phyloP scores from a whole-genome alignment of 805 yeast genomes.

The Schwanniomyces vanrijiae region DNA sequence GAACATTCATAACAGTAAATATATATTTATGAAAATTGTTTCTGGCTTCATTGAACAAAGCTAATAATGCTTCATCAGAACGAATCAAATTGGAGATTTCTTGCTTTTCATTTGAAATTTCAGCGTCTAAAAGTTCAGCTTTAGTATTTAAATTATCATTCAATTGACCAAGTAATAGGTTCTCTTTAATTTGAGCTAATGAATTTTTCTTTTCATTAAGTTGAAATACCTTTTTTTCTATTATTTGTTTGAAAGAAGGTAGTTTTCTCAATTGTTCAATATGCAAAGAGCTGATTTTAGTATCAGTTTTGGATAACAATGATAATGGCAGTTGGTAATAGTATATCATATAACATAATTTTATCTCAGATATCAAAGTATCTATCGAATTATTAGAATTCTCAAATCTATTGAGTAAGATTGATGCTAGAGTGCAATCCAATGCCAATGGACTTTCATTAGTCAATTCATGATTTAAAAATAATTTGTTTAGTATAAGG shows the following conservation, averaged over 20 bases:
- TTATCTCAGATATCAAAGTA: conserved; percentile 35
- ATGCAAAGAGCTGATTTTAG: conserved; percentile 12
- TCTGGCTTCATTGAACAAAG: conserved; percentile 15
- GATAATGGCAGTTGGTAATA: conserved; percentile 40
- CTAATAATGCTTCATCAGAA: conserved; percentile 11
- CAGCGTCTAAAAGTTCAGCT: not conserved
- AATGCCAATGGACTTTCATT: conserved; percentile 18
- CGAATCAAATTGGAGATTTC: conserved; percentile 15
- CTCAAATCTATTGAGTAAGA: conserved; percentile 34
- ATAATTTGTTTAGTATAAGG: conserved; percentile 31
- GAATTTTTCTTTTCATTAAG: conserved; percentile 4
- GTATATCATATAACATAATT: conserved; percentile 37
- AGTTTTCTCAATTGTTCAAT: conserved; percentile 27
- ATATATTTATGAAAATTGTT: conserved; percentile 23
- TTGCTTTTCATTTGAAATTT: not conserved
- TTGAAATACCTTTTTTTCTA: conserved; percentile 23
- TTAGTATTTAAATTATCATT: conserved; percentile 1
- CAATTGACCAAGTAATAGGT: not conserved
- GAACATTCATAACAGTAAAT: conserved; percentile 23
- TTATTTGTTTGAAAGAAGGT: conserved; percentile 34
- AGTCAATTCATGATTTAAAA: conserved; percentile 24
- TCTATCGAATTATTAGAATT: conserved; percentile 43
- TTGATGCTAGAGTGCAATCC: conserved; percentile 22
- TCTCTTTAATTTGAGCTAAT: not conserved
- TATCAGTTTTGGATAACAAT: conserved; percentile 16